phyloP scores from a whole-genome alignment of 441 rosid genomes.

The Adansonia madagascariensis region DNA sequence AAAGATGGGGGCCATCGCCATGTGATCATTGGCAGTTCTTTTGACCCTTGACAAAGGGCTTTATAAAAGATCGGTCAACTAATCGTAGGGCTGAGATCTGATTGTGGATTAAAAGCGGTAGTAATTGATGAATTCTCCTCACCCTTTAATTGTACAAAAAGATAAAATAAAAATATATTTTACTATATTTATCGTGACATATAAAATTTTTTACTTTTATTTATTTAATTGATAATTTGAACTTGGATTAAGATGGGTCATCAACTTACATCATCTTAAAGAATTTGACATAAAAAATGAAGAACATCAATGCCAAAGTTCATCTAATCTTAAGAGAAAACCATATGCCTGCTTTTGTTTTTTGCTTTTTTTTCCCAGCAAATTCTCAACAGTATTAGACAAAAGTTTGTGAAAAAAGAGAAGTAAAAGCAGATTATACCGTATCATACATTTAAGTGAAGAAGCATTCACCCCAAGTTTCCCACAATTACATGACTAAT shows the following conservation, averaged over 20 bases:
- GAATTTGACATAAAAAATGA: neutral
- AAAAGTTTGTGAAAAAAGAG: slow-evolving; percentile 17
- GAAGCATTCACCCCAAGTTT: slow-evolving; percentile 43
- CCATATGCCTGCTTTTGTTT: neutral
- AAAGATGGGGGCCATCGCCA: neutral
- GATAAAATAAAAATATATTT: too few relatives aligned
- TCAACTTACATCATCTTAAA: too few relatives aligned
- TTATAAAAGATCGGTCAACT: neutral
- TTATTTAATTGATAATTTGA: neutral
- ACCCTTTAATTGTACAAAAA: too few relatives aligned
- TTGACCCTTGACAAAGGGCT: neutral
- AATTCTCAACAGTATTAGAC: neutral
- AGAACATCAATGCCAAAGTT: neutral
- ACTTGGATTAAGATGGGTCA: too few relatives aligned
- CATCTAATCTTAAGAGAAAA: neutral
- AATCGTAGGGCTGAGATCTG: neutral
- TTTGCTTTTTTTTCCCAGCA: too few relatives aligned
- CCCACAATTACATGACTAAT: slow-evolving; percentile 36
- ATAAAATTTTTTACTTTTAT: too few relatives aligned
- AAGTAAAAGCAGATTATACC: slow-evolving; percentile 36
- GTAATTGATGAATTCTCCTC: neutral
- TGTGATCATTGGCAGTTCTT: neutral
- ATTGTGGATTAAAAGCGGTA: neutral
- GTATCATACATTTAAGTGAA: slow-evolving; percentile 31
- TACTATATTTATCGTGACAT: too few relatives aligned